Evolutionary conservation across 805 yeast genomes (phyloP), one percentile per base, ranked within the genome.

Genomic region (Candida hispaniensis): DNA sequence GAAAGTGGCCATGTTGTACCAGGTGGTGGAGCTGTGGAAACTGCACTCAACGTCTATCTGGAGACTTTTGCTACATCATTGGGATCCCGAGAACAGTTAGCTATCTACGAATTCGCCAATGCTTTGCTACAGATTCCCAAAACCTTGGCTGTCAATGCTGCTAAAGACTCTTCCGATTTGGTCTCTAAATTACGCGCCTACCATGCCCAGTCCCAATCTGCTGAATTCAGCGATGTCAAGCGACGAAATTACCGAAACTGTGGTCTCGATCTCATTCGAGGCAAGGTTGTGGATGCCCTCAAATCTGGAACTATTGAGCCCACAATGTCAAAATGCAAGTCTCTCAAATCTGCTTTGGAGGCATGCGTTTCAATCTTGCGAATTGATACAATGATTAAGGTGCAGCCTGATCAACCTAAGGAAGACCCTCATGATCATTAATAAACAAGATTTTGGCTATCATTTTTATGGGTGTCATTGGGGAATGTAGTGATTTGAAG

Each of bases 11-110:
- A 71, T 46, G 86, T 93, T 40, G 98, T 91, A 5, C 97, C 98
- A 26, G 99, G 99, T 43, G 99, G 99, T 46, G 99, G 99, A 42
- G 93, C 94, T n/a, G 98, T 91, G 20, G 99, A 91, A 62, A 70
- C 94, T 34, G 97, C 97, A 2, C 69, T 91, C 53, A 86, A 85
- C 63, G 85, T 91, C 35, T 91, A 82, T 57, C 66, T 91, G 55
- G 98, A 91, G 59, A 88, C 82, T 56, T 91, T 91, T 59, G 98
- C 98, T 32, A 91, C 97, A 6, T 85, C 97, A 1, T 88, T 91
- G 34, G 96, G 97, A 3, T 82, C 95, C 12, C 74, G 98, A 52
- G 98, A 91, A 59, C 98, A 91, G 59, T 69, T 91, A 51, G 97
- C 98, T 11, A 91, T 91, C 61, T 93, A 96, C 1, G 98, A 88